phyloP scores from a whole-genome alignment of 2,329 filamentous ascomycete species.

The Trichoderma sp. region DNA sequence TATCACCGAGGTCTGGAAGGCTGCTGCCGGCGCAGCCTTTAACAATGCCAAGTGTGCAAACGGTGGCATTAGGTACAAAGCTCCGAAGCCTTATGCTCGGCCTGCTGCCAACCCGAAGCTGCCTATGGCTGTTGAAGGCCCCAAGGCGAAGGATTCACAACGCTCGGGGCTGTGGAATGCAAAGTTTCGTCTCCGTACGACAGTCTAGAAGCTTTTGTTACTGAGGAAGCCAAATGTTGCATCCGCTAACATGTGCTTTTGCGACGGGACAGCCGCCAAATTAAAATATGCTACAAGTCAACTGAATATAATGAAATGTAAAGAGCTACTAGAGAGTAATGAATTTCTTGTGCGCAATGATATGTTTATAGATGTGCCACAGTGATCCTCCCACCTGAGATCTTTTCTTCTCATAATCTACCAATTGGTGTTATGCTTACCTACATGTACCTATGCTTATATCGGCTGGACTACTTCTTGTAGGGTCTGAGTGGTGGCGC shows the following conservation, averaged over 20 bases:
- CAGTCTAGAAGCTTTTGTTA: not conserved
- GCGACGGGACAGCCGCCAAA: not conserved
- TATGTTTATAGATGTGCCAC: too few species aligned
- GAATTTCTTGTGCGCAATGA: too few species aligned
- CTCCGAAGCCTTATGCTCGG: not conserved
- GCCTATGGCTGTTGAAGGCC: not conserved
- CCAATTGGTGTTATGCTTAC: too few species aligned
- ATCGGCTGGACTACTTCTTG: too few species aligned
- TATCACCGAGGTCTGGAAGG: conserved; percentile 53
- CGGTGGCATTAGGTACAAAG: conserved; percentile 39
- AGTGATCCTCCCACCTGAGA: too few species aligned
- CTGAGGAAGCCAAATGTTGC: not conserved
- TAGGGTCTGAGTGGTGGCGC: too few species aligned
- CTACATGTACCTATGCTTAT: too few species aligned
- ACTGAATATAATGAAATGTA: not conserved
- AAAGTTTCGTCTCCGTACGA: not conserved
- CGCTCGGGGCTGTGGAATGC: not conserved
- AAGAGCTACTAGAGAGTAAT: not conserved
- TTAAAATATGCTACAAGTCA: too few species aligned
- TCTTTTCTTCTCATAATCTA: too few species aligned
- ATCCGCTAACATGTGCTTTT: not conserved
- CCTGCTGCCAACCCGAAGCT: not conserved
- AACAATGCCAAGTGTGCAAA: conserved; percentile 47
- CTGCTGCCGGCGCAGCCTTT: conserved; percentile 47
- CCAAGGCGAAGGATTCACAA: not conserved